Evolutionary conservation across 768 basidiomycete species (phyloP).

Genomic region (Tylopilus cervinicoccineus): DNA sequence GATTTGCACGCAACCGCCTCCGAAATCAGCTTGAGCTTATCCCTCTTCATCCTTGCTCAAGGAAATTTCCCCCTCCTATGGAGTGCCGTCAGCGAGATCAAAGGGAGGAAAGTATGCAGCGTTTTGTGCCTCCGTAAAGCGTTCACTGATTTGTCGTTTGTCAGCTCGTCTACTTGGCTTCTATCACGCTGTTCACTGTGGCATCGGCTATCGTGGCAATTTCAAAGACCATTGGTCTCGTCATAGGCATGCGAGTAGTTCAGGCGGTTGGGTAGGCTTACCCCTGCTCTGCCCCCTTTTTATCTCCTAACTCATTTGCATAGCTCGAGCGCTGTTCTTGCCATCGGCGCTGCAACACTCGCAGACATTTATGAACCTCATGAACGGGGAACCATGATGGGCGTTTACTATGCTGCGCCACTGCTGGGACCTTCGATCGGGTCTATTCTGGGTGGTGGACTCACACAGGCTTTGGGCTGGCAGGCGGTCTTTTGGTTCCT

Average conservation of each 20-base stretch:
- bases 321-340: conserved; percentile 64
- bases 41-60: conserved; percentile 70
- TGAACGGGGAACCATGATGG: conserved; percentile 76
- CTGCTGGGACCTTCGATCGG: conserved; percentile 70
- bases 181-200: conserved; percentile 48
- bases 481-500: conserved; percentile 86
- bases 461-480: conserved; percentile 72
- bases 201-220: conserved; percentile 58
- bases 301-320: background rate
- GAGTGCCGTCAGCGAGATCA: conserved; percentile 44
- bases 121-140: background rate
- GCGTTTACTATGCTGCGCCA: conserved; percentile 77
- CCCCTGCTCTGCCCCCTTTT: background rate
- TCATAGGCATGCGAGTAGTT: conserved; percentile 66
- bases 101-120: conserved; percentile 59
- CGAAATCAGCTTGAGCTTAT: conserved; percentile 65
- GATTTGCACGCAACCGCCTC: conserved; percentile 57
- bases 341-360: conserved; percentile 67
- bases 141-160: background rate
- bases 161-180: conserved; percentile 54
- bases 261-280: conserved; percentile 58
- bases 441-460: conserved; percentile 64
- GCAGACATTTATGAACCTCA: conserved; percentile 77
- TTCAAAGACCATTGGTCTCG: conserved; percentile 48
- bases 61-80: conserved; percentile 44